phyloP scores from a whole-genome alignment of 768 basidiomycete genomes.

The Tubosaeta sp. region DNA sequence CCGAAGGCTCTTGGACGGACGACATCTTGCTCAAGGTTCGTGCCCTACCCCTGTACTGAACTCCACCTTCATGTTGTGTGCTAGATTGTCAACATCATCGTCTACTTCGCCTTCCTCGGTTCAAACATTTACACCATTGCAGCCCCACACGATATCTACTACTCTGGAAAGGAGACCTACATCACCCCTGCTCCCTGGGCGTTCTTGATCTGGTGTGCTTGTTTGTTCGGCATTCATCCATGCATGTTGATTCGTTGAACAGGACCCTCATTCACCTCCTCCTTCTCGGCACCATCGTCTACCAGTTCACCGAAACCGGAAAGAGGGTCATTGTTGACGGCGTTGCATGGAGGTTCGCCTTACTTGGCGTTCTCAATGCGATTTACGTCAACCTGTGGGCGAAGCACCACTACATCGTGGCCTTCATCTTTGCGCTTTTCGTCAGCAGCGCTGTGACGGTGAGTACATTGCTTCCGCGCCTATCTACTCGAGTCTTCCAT shows the following conservation, averaged over 20 bases:
- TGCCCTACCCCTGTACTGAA: neutral
- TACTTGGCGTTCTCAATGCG: slow-evolving; percentile 82
- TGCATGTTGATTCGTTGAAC: slow-evolving; percentile 14
- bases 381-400: slow-evolving; percentile 89
- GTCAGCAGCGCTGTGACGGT: slow-evolving; percentile 70
- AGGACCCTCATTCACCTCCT: slow-evolving; percentile 89
- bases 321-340: slow-evolving; percentile 81
- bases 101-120: slow-evolving; percentile 84
- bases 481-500: slow-evolving; percentile 7
- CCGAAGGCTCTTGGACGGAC: slow-evolving; percentile 64
- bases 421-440: slow-evolving; percentile 85
- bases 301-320: slow-evolving; percentile 78
- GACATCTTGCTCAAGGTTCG: slow-evolving; percentile 75
- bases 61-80: neutral
- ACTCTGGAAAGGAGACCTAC: slow-evolving; percentile 79
- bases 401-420: slow-evolving; percentile 67
- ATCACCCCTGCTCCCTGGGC: slow-evolving; percentile 93
- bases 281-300: slow-evolving; percentile 86
- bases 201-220: slow-evolving; percentile 78
- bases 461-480: slow-evolving; percentile 9
- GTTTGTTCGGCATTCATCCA: neutral
- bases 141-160: slow-evolving; percentile 67
- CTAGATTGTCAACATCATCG: slow-evolving; percentile 73
- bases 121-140: slow-evolving; percentile 87
- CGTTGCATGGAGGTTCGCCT: slow-evolving; percentile 87